These are phyloP conservation scores for Hydnum rufescens DNA, from an alignment of 768 basidiomycete species.

Conservation along the genomic window DNA sequence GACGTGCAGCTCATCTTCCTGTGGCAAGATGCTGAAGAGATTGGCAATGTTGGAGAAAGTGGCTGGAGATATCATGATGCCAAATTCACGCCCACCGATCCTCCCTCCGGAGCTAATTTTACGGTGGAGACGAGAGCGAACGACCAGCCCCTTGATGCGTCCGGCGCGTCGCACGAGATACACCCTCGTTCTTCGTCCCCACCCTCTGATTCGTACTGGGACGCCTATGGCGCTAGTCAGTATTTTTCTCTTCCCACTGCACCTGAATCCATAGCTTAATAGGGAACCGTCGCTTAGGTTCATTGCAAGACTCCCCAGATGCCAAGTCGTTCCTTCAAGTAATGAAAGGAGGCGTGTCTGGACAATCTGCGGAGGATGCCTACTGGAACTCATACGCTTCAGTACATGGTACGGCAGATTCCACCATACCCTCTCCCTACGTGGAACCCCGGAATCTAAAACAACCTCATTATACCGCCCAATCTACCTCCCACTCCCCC, in stretches of 20 bases:
- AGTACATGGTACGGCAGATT: constrained; percentile 11
- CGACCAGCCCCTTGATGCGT: neutral
- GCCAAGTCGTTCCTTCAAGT: no score
- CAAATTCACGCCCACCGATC: no score
- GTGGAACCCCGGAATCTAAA: neutral
- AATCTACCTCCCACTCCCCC: neutral
- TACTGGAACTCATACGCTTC: constrained; percentile 8
- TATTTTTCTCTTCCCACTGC: neutral
- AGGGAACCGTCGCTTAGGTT: no score
- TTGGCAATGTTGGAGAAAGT: neutral
- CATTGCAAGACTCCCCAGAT: no score
- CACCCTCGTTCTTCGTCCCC: neutral
- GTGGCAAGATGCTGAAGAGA: neutral
- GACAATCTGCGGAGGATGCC: constrained; percentile 4
- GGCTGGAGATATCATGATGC: constrained; percentile 2
- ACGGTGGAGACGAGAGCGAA: neutral
- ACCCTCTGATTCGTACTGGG: neutral
- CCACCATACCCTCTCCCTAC: constrained; percentile 8
- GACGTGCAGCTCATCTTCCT: neutral
- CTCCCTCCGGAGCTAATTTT: neutral
- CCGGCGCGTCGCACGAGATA: neutral
- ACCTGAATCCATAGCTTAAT: no score
- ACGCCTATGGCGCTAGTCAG: neutral
- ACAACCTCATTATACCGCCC: neutral
- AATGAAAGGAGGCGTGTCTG: no score